Conservation (phyloP, 768 basidiomycete species). For the Suillus decipiens region DNA sequence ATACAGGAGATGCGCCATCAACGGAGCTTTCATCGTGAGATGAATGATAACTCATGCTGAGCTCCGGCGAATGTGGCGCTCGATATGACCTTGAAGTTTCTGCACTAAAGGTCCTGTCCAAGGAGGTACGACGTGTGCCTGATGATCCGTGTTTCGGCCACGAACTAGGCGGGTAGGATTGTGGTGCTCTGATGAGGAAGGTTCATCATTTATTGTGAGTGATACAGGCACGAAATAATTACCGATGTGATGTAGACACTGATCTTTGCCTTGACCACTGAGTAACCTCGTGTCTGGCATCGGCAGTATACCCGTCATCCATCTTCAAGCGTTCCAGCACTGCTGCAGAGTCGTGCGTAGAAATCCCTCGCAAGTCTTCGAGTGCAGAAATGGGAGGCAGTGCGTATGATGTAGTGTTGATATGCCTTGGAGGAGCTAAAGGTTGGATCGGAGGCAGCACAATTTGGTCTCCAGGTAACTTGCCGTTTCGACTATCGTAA, state of each 20-base stretch:
- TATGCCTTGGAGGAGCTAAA: conserved; percentile 28
- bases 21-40: conserved; percentile 48
- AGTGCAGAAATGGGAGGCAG: conserved; percentile 71
- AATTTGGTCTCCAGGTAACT: conserved; percentile 38
- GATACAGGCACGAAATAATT: conserved; percentile 2
- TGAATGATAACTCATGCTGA: conserved; percentile 31
- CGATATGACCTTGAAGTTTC: conserved; percentile 17
- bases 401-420: conserved; percentile 46
- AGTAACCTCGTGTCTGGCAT: conserved; percentile 25
- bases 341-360: conserved; percentile 58
- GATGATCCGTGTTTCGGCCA: conserved; percentile 24
- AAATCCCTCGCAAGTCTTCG: conserved; percentile 58
- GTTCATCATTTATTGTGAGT: conserved; percentile 13
- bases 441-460: conserved; percentile 44
- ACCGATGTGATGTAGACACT: conserved; percentile 42
- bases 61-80: conserved; percentile 22
- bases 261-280: conserved; percentile 47
- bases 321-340: conserved; percentile 64
- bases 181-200: conserved; percentile 19
- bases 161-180: conserved; percentile 24
- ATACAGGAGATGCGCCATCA: conserved; percentile 53
- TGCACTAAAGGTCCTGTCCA: conserved; percentile 14
- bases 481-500: conserved; percentile 27
- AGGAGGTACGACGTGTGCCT: conserved; percentile 17
- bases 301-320: conserved; percentile 43